Percentiles rank a stretch among this genome's conserved stretches.
phyloP scores from a whole-genome alignment of 2,329 filamentous ascomycete species.

The Lasiodiplodia hormozganensis region DNA sequence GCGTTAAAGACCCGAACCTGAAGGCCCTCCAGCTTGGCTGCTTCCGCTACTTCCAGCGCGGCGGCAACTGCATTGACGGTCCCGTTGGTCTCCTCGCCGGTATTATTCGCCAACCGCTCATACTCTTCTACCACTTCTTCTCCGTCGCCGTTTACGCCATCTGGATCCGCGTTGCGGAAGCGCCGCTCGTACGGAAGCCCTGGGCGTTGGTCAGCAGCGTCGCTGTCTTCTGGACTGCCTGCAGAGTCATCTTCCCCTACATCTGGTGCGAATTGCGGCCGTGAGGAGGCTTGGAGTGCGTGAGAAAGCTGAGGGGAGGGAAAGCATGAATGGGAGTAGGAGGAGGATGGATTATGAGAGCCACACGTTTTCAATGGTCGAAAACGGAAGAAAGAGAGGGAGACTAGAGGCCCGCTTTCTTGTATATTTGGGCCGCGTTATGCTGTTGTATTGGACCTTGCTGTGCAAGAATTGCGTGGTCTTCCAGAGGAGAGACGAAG shows the following conservation, averaged over 20 bases:
- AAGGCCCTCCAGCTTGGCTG: conserved; percentile 85
- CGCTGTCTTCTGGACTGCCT: conserved; percentile 79
- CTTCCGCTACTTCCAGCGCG: conserved; percentile 86
- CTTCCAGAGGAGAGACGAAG: background rate
- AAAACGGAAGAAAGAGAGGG: too few species aligned
- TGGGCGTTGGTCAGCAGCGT: conserved; percentile 68
- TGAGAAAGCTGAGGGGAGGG: background rate
- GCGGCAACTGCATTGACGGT: conserved; percentile 74
- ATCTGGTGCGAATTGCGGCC: conserved; percentile 70
- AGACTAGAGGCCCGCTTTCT: background rate
- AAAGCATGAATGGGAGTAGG: too few species aligned
- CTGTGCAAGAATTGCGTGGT: background rate
- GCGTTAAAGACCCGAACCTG: conserved; percentile 67
- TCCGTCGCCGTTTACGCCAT: conserved; percentile 88
- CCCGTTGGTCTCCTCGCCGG: conserved; percentile 84
- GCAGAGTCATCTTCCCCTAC: conserved; percentile 82
- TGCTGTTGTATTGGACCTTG: background rate
- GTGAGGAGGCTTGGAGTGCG: conserved; percentile 28
- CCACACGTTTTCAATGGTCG: too few species aligned
- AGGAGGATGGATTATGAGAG: background rate
- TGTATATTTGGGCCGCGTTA: background rate
- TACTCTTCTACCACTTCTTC: conserved; percentile 94
- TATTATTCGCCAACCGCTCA: conserved; percentile 75
- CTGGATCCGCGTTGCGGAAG: conserved; percentile 67
- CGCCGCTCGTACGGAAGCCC: conserved; percentile 49